Base-by-base conservation (phyloP, 768 basidiomycete genomes). In the Podaxis mareebaensis region DNA sequence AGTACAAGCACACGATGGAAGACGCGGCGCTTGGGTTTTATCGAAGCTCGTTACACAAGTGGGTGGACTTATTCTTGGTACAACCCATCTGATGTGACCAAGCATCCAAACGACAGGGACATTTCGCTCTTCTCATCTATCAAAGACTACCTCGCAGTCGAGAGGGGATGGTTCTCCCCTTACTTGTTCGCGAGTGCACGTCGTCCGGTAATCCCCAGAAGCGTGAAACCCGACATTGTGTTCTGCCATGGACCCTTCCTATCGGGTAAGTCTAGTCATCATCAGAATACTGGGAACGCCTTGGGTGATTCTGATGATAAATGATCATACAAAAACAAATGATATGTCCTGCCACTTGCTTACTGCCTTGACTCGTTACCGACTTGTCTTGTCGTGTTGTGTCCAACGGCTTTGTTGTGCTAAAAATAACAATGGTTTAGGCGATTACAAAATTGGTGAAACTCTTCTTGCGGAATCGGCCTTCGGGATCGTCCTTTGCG, bases 161-260 rank as follows among this genome's bases (percentile, higher is more conserved):
- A 85, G 72, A 87, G 88, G 71, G 87, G 86, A 13, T 88, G 88
- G 87, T 88, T 88, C 72, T 84, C 81, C 12, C 86, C 86, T 0
- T 87, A 88, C 69, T 75, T 88, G 1, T 89, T 86, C 68, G 85
- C 86, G 4, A 87, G 85, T 61, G 79, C 78, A 2, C 79, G 84
- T 10, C 73, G 86, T 53, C 87, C 87, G 6, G 78, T 84, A 68
- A 88, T 87, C 60, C 86, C 84, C 0, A 78, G 87, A 44, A 78
- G 79, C 24, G 83, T 88, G 81, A 86, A 79, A 71, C 87, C 88
- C 28, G 88, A 89, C 71, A 74, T 89, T 8, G 73, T 87, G 11
- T 88, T 88, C 68, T 87, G 83, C 62, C 85, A 89, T 69, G 84
- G 84, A 2, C 87, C 86, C 7, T 89, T 88, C 75, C 75, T 88